Base-by-base conservation (phyloP, 2,329 filamentous ascomycete genomes). In the Claviceps monticola region DNA sequence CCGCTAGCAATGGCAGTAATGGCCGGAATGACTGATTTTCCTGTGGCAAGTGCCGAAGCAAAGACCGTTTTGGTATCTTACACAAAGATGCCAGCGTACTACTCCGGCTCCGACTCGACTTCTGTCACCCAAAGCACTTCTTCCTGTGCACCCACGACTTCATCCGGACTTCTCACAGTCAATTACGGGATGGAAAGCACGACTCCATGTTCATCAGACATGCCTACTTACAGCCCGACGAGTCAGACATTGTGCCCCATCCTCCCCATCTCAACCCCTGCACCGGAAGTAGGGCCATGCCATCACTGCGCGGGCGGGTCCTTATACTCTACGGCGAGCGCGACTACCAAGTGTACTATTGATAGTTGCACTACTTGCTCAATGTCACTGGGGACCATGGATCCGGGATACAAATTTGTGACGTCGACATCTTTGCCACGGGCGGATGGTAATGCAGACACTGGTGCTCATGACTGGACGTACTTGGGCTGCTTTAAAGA, bases 401-500 rank as follows among this genome's bases (percentile, higher is more conserved):
- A 19, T 17, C 17, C 50, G 8, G 38, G 19, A 19, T 11, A n/a
- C 14, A 26, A 36, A 38, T 16, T 26, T 16, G 29, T 11, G 14
- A 46, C 42, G 34, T 39, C 46, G 19, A 38, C 5, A 5, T 7
- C 6, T 19, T 21, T 23, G 26, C 36, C 52, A 11, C 13, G 21
- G 29, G 23, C 46, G 16, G 36, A 17, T 44, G 14, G 26, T 19
- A 13, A 51, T 21, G 46, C 23, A 8, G 45, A 39, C n/a, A 52
- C 49, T 4, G 23, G 49, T 47, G 42, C 44, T 37, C 14, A 45
- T 1, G 56, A 53, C 36, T 66, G 64, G 64, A 53, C 39, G 13
- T 59, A 65, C 49, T 38, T 66, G 9, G 64, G 64, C 16, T 67
- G 64, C 50, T 65, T 65, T 49, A 59, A 60, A 48, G 64, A 67